Evolutionary conservation across 164 flowering plant species (phyloP).

Genomic region (Macadamia tetraphylla): DNA sequence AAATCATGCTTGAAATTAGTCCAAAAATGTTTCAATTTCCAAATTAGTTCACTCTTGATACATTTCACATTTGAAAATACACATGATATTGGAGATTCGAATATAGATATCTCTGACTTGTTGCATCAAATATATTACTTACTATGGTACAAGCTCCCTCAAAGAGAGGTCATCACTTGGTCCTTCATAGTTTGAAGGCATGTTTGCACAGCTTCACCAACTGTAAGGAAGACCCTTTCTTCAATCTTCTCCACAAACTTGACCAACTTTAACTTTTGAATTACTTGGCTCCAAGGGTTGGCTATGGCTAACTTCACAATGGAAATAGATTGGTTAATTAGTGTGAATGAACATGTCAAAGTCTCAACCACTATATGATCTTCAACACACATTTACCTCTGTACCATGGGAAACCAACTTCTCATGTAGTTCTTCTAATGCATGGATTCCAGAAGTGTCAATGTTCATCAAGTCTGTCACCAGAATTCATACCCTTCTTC

Average conservation of each 20-base stretch:
- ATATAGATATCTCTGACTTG: no score
- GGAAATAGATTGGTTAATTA: slow-evolving; percentile 1
- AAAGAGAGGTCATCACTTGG: neutral
- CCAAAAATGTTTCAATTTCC: no score
- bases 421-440: slow-evolving; percentile 58
- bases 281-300: slow-evolving; percentile 71
- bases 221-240: slow-evolving; percentile 41
- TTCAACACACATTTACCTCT: neutral
- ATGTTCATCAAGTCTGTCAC: slow-evolving; percentile 50
- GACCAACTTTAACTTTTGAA: slow-evolving; percentile 60
- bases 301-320: slow-evolving; percentile 58
- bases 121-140: no score
- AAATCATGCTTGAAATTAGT: no score
- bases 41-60: no score
- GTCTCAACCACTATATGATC: neutral
- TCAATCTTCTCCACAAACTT: slow-evolving; percentile 56
- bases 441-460: slow-evolving; percentile 61
- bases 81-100: no score
- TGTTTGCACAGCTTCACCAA: slow-evolving; percentile 61
- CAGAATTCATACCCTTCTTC: neutral
- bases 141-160: neutral
- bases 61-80: no score
- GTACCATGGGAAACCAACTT: slow-evolving; percentile 31
- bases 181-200: slow-evolving; percentile 7
- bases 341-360: neutral